Base-by-base conservation (phyloP, 2,329 filamentous ascomycete genomes). In the Epichloe typhina region DNA sequence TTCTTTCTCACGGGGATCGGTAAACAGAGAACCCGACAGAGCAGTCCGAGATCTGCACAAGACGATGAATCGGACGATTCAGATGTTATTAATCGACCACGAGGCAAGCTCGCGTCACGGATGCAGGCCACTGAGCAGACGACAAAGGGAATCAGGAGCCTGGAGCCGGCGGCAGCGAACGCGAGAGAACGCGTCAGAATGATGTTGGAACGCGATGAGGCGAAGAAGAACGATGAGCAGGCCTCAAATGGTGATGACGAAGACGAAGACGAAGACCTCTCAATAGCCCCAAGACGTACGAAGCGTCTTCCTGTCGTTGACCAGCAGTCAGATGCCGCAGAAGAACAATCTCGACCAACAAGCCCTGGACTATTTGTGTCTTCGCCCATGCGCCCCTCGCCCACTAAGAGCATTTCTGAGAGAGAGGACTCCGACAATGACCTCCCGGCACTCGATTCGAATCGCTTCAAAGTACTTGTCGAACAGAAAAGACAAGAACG, bases 401-500 rank as follows among this genome's bases (percentile, higher is more conserved):
- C 64, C 40, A 43, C 58, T 12, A 63, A 63, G 49, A 55, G 57
- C 33, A 48, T 55, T 3, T 59, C 57, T 17, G 61, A 66, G 38
- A 71, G 67, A 40, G 64, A 64, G 2, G 70, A 67, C 44, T 71
- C 66, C 3, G 75, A 79, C 21, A 67, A 69, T 9, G 73, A 77
- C 6, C 52, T 78, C 1, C 72, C 77, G 5, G 54, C 66, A 11
- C 55, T 66, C 50, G 69, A 75, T 53, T 76, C 80, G 46, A 72
- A 77, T 40, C 79, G 83, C 5, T 83, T 95, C 59, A 72, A 81
- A 54, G 84, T 83, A 7, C 76, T 94, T 0, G 77, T 93, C 11
- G 80, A 81, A 44, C 78, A 58, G 93, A 91, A 23, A 61, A 79
- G 82, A 47, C 76, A 82, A 54, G 84, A 93, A 61, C 77, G 84